phyloP scores from a whole-genome alignment of 2,329 filamentous ascomycete genomes.

The Westerdykella ornata region DNA sequence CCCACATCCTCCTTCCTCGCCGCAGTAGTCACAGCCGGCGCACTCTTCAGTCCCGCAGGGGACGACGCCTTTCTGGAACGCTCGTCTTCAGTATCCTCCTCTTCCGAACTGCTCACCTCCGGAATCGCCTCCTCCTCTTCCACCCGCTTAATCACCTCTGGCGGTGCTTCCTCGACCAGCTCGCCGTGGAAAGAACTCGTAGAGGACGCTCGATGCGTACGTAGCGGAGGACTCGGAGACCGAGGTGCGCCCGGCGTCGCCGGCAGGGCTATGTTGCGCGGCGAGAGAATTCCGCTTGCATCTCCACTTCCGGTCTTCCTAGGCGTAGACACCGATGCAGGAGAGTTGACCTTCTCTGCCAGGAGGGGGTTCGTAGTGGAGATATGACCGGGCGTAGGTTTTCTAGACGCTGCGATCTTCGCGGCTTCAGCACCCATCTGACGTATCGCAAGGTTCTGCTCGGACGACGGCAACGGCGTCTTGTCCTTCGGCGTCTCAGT shows the following conservation, averaged over 20 bases:
- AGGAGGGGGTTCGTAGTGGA: slow-evolving; percentile 33
- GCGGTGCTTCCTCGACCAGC: slow-evolving; percentile 15
- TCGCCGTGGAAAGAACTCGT: slow-evolving; percentile 15
- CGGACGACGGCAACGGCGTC: slow-evolving; percentile 17
- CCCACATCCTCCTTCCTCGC: no score
- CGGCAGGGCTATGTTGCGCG: slow-evolving; percentile 20
- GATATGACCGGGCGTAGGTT: slow-evolving; percentile 25
- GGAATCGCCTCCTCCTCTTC: slow-evolving; percentile 23
- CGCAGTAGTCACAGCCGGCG: no score
- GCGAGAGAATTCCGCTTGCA: slow-evolving; percentile 5
- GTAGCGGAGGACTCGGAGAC: neutral
- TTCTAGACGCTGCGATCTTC: slow-evolving; percentile 33
- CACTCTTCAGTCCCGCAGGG: no score
- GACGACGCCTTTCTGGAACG: no score
- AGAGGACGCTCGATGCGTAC: neutral
- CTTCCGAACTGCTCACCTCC: slow-evolving; percentile 18
- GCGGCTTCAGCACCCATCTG: slow-evolving; percentile 35
- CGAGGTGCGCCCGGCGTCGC: slow-evolving; percentile 15
- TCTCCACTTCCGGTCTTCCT: slow-evolving; percentile 27
- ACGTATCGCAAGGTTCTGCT: slow-evolving; percentile 33
- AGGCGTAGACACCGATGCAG: slow-evolving; percentile 15
- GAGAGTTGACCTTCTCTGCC: slow-evolving; percentile 28
- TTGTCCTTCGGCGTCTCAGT: slow-evolving; percentile 20
- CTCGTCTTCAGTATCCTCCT: slow-evolving; percentile 7
- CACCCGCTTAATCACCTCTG: slow-evolving; percentile 29